Conservation (phyloP, 202 grass and related monocot genomes). For the Eragrostis tef region DNA sequence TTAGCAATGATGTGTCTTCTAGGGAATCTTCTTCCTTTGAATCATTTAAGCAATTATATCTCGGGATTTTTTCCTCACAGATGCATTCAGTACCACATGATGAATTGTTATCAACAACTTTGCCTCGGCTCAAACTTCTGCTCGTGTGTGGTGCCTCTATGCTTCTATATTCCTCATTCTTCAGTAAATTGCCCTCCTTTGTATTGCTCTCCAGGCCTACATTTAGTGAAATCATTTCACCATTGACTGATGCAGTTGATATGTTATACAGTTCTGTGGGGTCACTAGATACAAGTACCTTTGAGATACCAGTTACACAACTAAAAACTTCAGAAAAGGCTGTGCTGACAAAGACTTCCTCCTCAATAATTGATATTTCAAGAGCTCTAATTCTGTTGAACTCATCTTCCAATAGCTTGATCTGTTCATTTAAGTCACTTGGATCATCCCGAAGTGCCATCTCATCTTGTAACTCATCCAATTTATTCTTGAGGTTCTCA, state of each 20-base stretch:
- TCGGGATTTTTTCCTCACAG: not conserved
- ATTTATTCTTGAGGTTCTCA: conserved; percentile 57
- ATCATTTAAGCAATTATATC: not conserved
- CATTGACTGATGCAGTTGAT: conserved; percentile 38
- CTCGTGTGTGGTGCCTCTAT: conserved; percentile 33
- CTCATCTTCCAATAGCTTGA: conserved; percentile 66
- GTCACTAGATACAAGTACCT: conserved; percentile 52
- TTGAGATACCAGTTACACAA: conserved; percentile 63
- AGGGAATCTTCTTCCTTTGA: not conserved
- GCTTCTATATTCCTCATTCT: conserved; percentile 10
- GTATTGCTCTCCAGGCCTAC: conserved; percentile 47
- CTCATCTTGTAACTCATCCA: conserved; percentile 74
- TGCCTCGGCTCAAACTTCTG: conserved; percentile 33
- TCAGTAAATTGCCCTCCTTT: conserved; percentile 14
- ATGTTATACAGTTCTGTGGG: conserved; percentile 24
- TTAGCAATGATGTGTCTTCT: not conserved
- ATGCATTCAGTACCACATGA: conserved; percentile 28
- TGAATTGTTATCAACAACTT: conserved; percentile 40
- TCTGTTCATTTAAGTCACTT: conserved; percentile 55
- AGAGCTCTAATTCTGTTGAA: conserved; percentile 53
- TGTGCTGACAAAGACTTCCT: conserved; percentile 50
- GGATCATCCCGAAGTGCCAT: conserved; percentile 63
- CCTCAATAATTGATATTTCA: conserved; percentile 63
- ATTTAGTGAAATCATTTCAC: conserved; percentile 21
- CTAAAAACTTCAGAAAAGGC: conserved; percentile 61